A percentile compares a stretch with the other conserved stretches of the same genome.
Evolutionary conservation across 176 grass and related monocot genomes (phyloP).

Genomic region (Avena insularis): DNA sequence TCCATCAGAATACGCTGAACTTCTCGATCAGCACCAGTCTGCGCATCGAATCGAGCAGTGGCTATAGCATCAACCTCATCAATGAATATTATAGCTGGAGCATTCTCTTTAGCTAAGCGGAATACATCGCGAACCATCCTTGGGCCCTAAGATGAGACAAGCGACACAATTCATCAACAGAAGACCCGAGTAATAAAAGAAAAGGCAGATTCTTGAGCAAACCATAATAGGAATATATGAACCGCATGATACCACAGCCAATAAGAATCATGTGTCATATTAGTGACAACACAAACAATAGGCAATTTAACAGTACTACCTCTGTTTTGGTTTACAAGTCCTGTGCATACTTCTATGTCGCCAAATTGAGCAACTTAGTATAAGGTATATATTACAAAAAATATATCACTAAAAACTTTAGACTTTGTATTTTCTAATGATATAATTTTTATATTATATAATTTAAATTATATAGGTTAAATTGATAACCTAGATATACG

Average conservation of each 20-base stretch:
- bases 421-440: no score
- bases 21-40: conserved; percentile 96
- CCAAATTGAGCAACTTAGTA: no score
- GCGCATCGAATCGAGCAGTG: conserved; percentile 98
- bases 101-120: conserved; percentile 98
- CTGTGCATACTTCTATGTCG: no score
- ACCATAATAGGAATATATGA: conserved; percentile 9
- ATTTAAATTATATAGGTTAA: no score
- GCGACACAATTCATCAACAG: conserved; percentile 11
- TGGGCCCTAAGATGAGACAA: conserved; percentile 58
- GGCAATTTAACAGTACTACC: neutral
- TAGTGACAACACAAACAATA: neutral
- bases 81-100: conserved; percentile 96
- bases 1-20: conserved; percentile 99
- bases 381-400: no score
- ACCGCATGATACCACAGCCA: conserved; percentile 15
- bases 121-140: conserved; percentile 99
- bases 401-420: no score
- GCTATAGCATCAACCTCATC: conserved; percentile 99
- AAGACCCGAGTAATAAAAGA: neutral
- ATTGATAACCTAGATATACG: no score
- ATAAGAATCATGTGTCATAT: conserved; percentile 4
- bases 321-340: no score
- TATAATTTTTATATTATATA: no score
- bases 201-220: neutral